These are phyloP conservation scores for Malania oleifera DNA, from an alignment of 164 flowering plant genomes.

Conservation along the genomic window DNA sequence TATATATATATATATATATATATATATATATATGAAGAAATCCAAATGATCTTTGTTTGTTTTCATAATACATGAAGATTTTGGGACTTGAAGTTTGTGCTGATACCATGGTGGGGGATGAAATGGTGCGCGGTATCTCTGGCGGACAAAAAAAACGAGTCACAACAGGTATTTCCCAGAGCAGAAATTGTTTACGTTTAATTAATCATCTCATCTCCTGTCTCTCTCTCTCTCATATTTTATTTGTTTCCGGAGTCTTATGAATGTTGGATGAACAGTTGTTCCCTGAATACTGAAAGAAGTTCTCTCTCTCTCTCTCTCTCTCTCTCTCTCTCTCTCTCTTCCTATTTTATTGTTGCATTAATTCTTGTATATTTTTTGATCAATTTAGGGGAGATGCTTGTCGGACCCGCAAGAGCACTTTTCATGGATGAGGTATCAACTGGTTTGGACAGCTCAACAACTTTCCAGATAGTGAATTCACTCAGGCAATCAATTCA, in stretches of 20 bases:
- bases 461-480: conserved; percentile 54
- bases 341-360: too few species aligned
- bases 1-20: too few species aligned
- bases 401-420: conserved; percentile 56
- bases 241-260: not conserved
- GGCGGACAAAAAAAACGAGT: conserved; percentile 49
- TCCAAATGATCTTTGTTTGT: not conserved
- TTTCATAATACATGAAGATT: conserved; percentile 21
- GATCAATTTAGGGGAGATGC: conserved; percentile 42
- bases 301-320: too few species aligned
- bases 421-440: conserved; percentile 65
- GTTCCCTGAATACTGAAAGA: not conserved
- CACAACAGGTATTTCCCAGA: conserved; percentile 31
- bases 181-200: too few species aligned
- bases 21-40: too few species aligned
- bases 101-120: conserved; percentile 44
- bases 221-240: not conserved
- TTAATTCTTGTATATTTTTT: not conserved
- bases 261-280: not conserved
- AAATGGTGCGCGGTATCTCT: conserved; percentile 42
- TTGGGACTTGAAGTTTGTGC: conserved; percentile 50
- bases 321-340: too few species aligned
- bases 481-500: conserved; percentile 39
- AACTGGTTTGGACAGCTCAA: conserved; percentile 64
- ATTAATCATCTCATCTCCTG: not conserved